A percentile compares a stretch with the other conserved stretches of the same genome.
Evolutionary conservation across 169 alveolate genomes (phyloP).

Genomic region (Plasmodium malariae): DNA sequence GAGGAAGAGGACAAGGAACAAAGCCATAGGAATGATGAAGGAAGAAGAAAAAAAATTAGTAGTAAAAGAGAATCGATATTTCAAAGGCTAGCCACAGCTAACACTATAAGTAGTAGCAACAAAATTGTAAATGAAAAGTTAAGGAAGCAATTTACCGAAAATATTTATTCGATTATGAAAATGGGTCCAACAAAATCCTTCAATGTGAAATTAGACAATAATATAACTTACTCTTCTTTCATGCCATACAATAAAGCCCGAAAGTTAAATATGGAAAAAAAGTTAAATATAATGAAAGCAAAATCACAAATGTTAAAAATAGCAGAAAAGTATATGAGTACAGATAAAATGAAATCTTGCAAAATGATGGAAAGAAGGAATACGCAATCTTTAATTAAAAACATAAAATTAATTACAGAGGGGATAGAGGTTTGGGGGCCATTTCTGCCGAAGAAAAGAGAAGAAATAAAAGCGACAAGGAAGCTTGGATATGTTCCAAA

Average conservation of each 20-base stretch:
- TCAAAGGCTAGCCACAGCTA: conserved; percentile 16
- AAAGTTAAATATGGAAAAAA: conserved; percentile 31
- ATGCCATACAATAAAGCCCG: conserved; percentile 44
- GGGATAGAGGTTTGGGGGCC: conserved; percentile 12
- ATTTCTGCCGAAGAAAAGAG: conserved; percentile 8
- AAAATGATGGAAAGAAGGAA: conserved; percentile 27
- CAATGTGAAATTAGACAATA: conserved; percentile 42
- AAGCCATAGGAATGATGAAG: not conserved
- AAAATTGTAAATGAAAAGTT: conserved; percentile 10
- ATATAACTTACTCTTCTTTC: conserved; percentile 17
- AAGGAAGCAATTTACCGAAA: conserved; percentile 43
- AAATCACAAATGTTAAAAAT: conserved; percentile 63
- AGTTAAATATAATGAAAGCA: conserved; percentile 44
- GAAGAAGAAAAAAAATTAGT: not conserved
- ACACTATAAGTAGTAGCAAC: conserved; percentile 6
- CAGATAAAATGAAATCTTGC: conserved; percentile 42
- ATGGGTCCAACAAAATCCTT: conserved; percentile 29
- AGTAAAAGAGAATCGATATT: conserved; percentile 20
- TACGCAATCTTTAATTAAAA: conserved; percentile 24
- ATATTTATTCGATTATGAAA: conserved; percentile 4
- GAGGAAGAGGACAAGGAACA: not conserved
- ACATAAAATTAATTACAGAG: not conserved
- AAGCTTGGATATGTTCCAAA: conserved; percentile 28
- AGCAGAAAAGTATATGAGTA: conserved; percentile 50
- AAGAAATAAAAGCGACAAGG: not conserved